phyloP scores from a whole-genome alignment of 192 early-diverging fungal species.

The Gaertneriomyces semiglobifer region DNA sequence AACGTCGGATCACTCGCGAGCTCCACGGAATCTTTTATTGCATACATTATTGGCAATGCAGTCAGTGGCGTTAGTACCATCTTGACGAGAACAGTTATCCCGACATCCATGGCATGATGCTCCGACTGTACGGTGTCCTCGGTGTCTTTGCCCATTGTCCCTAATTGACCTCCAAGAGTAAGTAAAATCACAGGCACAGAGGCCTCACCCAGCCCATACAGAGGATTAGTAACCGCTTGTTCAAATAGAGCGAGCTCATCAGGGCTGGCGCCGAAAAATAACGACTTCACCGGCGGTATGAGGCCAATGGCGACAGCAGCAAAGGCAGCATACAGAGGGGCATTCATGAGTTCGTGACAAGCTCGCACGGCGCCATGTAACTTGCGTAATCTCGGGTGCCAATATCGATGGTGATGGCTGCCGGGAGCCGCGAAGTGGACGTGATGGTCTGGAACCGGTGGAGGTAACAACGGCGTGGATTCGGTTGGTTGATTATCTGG shows the following conservation, averaged over 20 bases:
- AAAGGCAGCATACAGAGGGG: constrained; percentile 69
- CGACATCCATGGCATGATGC: constrained; percentile 8
- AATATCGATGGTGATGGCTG: no score
- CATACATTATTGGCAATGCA: neutral
- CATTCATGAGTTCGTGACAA: constrained; percentile 43
- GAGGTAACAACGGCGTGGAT: no score
- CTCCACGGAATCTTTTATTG: neutral
- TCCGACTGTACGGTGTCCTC: neutral
- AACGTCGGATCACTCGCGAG: constrained; percentile 17
- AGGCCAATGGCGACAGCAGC: constrained; percentile 64
- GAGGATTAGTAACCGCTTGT: constrained; percentile 59
- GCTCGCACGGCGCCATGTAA: no score
- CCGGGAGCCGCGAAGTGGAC: no score
- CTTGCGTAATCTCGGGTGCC: no score
- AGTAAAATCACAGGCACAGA: constrained; percentile 75
- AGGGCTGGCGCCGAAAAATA: constrained; percentile 48
- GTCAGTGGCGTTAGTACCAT: constrained; percentile 22
- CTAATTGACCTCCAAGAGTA: constrained; percentile 71
- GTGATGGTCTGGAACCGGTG: no score
- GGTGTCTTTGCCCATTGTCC: constrained; percentile 16
- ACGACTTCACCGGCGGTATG: constrained; percentile 57
- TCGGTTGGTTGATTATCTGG: no score
- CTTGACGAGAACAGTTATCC: constrained; percentile 11
- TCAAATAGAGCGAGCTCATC: constrained; percentile 31
- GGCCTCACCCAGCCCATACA: constrained; percentile 71